Conservation (phyloP, 768 basidiomycete species). For the Macrolepiota fuliginosa region DNA sequence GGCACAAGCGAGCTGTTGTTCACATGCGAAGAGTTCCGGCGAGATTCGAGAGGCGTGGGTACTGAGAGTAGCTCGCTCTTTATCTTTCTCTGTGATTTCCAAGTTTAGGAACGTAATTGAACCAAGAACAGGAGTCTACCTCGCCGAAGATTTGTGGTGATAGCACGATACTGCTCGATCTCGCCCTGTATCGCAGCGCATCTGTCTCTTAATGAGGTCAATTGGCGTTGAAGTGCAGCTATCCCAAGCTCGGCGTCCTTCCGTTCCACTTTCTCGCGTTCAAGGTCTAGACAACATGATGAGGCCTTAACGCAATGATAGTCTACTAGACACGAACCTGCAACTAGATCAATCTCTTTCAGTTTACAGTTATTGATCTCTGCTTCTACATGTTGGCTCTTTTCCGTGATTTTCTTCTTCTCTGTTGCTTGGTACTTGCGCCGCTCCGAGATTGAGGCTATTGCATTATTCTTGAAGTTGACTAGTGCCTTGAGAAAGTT, state of each 20-base stretch:
- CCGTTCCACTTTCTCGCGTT: slow-evolving; percentile 68
- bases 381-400: slow-evolving; percentile 56
- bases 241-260: slow-evolving; percentile 67
- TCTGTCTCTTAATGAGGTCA: slow-evolving; percentile 61
- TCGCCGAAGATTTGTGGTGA: slow-evolving; percentile 59
- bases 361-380: slow-evolving; percentile 78
- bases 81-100: slow-evolving; percentile 52
- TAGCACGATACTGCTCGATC: slow-evolving; percentile 68
- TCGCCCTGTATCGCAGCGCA: slow-evolving; percentile 59
- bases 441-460: slow-evolving; percentile 65
- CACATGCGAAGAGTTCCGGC: slow-evolving; percentile 56
- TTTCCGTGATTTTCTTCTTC: slow-evolving; percentile 62
- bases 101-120: background rate
- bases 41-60: slow-evolving; percentile 48
- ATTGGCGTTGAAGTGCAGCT: slow-evolving; percentile 61
- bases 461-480: slow-evolving; percentile 70
- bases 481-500: slow-evolving; percentile 74
- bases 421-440: slow-evolving; percentile 59
- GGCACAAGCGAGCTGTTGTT: slow-evolving; percentile 55
- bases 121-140: slow-evolving; percentile 37
- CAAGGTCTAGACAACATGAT: slow-evolving; percentile 43
- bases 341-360: slow-evolving; percentile 75
- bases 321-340: slow-evolving; percentile 45
- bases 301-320: background rate
- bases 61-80: slow-evolving; percentile 58